Base-by-base conservation (phyloP, 768 basidiomycete species). In the Coprinellus aureogranulatus region DNA sequence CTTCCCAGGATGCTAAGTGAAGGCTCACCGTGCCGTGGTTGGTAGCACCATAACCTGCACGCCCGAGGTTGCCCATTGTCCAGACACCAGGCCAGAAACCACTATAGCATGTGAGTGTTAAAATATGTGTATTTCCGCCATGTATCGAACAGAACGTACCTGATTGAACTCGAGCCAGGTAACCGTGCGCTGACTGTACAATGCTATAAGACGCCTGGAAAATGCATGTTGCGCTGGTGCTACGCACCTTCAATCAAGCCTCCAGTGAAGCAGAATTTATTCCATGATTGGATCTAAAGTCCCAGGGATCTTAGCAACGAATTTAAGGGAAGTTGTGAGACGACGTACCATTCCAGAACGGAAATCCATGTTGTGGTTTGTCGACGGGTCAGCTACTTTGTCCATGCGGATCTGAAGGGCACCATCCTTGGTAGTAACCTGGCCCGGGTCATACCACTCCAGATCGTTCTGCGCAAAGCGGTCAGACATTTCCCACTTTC, bases 31-130 rank as follows among this genome's bases (percentile, higher is more conserved):
- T 80, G 40, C 89, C 96, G 62, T 98, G 90, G 0, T 90, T 94
- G 0, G 91, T 88, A 18, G 89, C 90, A 40, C 95, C 95, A 71
- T 88, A 94, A 1, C 93, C 95, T 27, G 94, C 88, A 56, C 94
- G 62, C 25, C 28, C 81, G 60, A 84, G 64, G 65, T 92, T 92
- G 3, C 90, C 90, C 83, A 92, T 81, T 4, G 87, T 84, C 90
- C 90, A 92, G 20, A 54, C 25, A 53, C 73, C 94, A 54, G 96
- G 94, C 95, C 94, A 97, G 59, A 91, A 78, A 5, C 94, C 94
- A 47, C 62, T 82, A 16, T n/a, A n/a, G n/a, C n/a, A n/a, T n/a
- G n/a, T n/a, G n/a, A n/a, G n/a, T n/a, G n/a, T n/a, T n/a, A n/a
- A n/a, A n/a, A n/a, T n/a, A n/a, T n/a, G n/a, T n/a, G n/a, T n/a